Evolutionary conservation across 805 yeast species (phyloP).

Genomic region (Torulaspora microellipsoides): DNA sequence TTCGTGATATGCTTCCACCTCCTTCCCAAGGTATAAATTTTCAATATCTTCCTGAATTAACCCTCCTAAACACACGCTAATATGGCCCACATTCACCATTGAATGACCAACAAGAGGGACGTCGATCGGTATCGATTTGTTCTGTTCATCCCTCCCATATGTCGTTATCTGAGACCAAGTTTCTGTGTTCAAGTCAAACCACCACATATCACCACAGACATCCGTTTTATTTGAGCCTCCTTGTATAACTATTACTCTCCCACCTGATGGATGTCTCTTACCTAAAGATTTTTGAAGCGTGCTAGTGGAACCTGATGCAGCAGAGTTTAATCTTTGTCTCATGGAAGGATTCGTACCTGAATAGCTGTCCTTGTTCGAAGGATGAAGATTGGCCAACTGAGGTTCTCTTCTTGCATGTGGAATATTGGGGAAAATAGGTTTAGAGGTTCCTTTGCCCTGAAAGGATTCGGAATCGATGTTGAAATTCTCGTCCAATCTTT

Average conservation of each 20-base stretch:
- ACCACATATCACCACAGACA: slow-evolving; percentile 48
- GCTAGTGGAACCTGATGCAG: background rate
- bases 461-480: slow-evolving; percentile 12
- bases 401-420: slow-evolving; percentile 16
- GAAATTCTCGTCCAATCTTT: slow-evolving; percentile 22
- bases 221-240: slow-evolving; percentile 38
- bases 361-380: slow-evolving; percentile 2
- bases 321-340: slow-evolving; percentile 4
- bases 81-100: slow-evolving; percentile 23
- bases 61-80: slow-evolving; percentile 28
- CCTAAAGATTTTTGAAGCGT: background rate
- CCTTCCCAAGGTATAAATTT: slow-evolving; percentile 10
- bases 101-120: slow-evolving; percentile 31
- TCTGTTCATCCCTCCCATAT: slow-evolving; percentile 13
- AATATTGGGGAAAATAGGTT: slow-evolving; percentile 17
- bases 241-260: slow-evolving; percentile 31
- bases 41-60: slow-evolving; percentile 24
- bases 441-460: slow-evolving; percentile 4
- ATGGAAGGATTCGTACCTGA: background rate
- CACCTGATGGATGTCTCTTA: slow-evolving; percentile 3
- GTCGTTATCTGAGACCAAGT: slow-evolving; percentile 35
- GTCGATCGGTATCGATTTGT: slow-evolving; percentile 13
- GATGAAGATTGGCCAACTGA: slow-evolving; percentile 1
- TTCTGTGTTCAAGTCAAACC: slow-evolving; percentile 43
- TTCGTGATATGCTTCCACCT: background rate